phyloP scores from a whole-genome alignment of 352 stramenopile species.

The Globisporangium canariense region DNA sequence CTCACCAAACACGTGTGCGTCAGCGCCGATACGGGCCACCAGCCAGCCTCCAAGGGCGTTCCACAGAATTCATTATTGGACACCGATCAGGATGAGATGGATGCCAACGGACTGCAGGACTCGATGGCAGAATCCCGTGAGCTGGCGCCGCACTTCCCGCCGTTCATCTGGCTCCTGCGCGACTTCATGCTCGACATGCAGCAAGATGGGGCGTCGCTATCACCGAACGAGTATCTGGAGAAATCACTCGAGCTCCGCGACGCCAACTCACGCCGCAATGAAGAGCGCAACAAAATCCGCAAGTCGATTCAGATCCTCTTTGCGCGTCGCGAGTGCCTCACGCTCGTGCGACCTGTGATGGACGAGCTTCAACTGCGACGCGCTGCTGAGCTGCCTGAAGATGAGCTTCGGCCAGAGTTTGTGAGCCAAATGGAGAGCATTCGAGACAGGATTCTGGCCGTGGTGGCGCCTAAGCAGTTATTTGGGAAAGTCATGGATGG shows the following conservation, averaged over 20 bases:
- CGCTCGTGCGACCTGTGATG: constrained; percentile 69
- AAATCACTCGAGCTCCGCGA: constrained; percentile 64
- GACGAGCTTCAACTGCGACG: constrained; percentile 59
- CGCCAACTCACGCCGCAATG: constrained; percentile 33
- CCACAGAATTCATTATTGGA: background rate
- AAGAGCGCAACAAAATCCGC: constrained; percentile 72
- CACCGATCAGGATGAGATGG: constrained; percentile 10
- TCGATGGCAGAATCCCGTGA: constrained; percentile 39
- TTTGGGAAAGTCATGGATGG: constrained; percentile 66
- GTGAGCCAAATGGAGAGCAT: constrained; percentile 61
- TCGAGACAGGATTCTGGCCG: constrained; percentile 41
- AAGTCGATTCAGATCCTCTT: constrained; percentile 69
- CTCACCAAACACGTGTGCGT: constrained; percentile 83
- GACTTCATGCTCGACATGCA: constrained; percentile 85
- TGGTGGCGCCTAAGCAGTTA: constrained; percentile 60
- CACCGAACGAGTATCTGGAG: constrained; percentile 75
- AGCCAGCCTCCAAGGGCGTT: background rate
- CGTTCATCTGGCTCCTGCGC: constrained; percentile 78
- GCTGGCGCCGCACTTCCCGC: constrained; percentile 75
- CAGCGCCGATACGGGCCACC: constrained; percentile 30
- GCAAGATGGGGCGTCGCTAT: constrained; percentile 49
- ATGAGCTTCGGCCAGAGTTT: constrained; percentile 76
- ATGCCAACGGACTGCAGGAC: constrained; percentile 23
- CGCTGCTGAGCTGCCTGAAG: constrained; percentile 47
- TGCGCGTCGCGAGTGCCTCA: constrained; percentile 67